Conservation (phyloP, 2,329 filamentous ascomycete species). For the Davidsoniella australis region DNA sequence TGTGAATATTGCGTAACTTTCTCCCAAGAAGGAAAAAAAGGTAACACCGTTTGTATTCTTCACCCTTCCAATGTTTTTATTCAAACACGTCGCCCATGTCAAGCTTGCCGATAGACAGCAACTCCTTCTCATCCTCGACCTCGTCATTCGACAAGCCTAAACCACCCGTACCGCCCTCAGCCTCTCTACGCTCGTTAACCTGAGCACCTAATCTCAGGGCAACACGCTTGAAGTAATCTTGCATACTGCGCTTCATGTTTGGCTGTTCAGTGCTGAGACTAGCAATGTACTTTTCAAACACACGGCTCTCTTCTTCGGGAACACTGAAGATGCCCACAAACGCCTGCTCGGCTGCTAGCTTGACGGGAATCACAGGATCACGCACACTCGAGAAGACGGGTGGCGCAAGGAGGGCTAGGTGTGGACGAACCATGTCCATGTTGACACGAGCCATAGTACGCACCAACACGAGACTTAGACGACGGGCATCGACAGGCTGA, state of each 20-base stretch:
- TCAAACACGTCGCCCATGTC: constrained; percentile 28
- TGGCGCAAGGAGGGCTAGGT: constrained; percentile 62
- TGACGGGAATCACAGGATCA: constrained; percentile 85
- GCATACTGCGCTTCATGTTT: constrained; percentile 72
- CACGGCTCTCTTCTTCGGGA: constrained; percentile 64
- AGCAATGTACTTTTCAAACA: constrained; percentile 83
- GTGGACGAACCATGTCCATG: constrained; percentile 64
- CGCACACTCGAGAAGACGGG: constrained; percentile 80
- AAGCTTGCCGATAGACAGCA: constrained; percentile 87
- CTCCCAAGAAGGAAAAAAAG: neutral
- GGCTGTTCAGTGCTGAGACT: constrained; percentile 47
- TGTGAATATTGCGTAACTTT: neutral
- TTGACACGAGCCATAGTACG: constrained; percentile 70
- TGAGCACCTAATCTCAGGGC: constrained; percentile 71
- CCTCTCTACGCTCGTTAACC: constrained; percentile 74
- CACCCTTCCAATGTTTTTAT: neutral
- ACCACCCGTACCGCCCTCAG: constrained; percentile 76
- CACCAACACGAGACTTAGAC: constrained; percentile 70
- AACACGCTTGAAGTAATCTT: constrained; percentile 93
- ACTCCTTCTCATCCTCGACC: constrained; percentile 81
- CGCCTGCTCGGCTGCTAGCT: constrained; percentile 83
- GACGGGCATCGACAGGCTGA: constrained; percentile 63
- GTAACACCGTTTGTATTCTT: too few relatives aligned
- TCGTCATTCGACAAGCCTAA: constrained; percentile 81
- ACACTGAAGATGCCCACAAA: constrained; percentile 85